Evolutionary conservation across 2,329 filamentous ascomycete genomes (phyloP), one percentile per base, ranked within the genome.

Genomic region (Raffaelea ambrosiae): DNA sequence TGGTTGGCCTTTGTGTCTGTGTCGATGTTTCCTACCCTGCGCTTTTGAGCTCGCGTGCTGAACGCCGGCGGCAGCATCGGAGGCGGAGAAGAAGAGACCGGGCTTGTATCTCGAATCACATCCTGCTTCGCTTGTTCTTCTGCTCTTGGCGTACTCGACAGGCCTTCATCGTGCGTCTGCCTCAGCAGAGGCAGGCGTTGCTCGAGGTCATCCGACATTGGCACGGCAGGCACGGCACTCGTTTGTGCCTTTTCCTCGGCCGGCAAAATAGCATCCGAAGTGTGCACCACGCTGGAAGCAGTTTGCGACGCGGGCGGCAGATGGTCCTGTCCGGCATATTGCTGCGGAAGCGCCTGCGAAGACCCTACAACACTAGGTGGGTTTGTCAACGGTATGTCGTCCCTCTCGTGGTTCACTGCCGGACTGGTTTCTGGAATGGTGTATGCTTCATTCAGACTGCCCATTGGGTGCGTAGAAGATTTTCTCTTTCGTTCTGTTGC

Each of bases 371-470:
- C 26, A 13, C 26, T 13, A 29, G 26, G 7, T 13, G 26, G 13
- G 26, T 29, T 29, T 29, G 26, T 29, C 13, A 29, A 29, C 13
- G 26, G 14, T 4, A 11, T 19, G 38, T 18, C 36, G 14, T 4
- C 18, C 5, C 42, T 23, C 4, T 20, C 29, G 11, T 31, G 43
- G 10, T 42, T 47, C 10, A 29, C 40, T 1, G 42, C 42, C 5
- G 55, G 56, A 36, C 55, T 57, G 5, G 56, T 58, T 36, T 57
- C 56, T 1, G 56, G 56, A 11, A 58, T 57, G 13, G 55, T 50
- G 2, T 56, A 51, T 4, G 40, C 35, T 22, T 49, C 51, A 22
- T 50, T 47, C 1, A 49, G 35, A 22, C 52, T 54, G 48, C 48
- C 52, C 13, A 29, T 40, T 9, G 38, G 45, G 10, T 21, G 43